Evolutionary conservation across 192 early-diverging fungal species (phyloP).

Genomic region (Coemansia sp.): DNA sequence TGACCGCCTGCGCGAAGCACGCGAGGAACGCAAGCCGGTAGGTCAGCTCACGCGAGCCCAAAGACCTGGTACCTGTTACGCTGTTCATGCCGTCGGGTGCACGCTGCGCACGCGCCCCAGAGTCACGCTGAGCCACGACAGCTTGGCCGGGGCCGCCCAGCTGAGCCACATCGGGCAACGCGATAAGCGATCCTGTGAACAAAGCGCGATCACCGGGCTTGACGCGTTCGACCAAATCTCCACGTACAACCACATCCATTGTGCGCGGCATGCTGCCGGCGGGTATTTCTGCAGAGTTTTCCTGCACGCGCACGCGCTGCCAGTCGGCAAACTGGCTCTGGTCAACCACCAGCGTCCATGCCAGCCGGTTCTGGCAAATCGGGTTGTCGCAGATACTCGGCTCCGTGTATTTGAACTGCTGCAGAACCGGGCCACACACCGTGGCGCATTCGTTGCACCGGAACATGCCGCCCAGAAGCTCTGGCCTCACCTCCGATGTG

Average conservation of each 20-base stretch:
- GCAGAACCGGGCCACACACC: constrained; percentile 82
- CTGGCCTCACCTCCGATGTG: constrained; percentile 95
- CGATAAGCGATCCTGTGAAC: constrained; percentile 88
- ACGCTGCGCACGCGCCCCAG: constrained; percentile 52
- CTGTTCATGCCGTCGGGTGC: constrained; percentile 64
- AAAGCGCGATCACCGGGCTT: constrained; percentile 94
- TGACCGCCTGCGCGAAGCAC: constrained; percentile 71
- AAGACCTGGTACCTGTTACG: constrained; percentile 79
- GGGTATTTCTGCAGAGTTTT: constrained; percentile 94
- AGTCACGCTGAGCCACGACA: constrained; percentile 62
- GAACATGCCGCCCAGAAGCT: constrained; percentile 90
- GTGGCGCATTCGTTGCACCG: constrained; percentile 82
- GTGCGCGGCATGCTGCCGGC: constrained; percentile 96
- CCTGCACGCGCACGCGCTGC: constrained; percentile 96
- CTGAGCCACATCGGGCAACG: constrained; percentile 87
- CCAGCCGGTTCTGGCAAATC: constrained; percentile 76
- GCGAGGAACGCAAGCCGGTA: constrained; percentile 91
- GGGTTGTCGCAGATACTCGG: constrained; percentile 82
- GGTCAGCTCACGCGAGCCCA: constrained; percentile 91
- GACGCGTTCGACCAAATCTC: constrained; percentile 89
- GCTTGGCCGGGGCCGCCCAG: constrained; percentile 72
- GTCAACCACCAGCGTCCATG: constrained; percentile 81
- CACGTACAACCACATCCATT: constrained; percentile 92
- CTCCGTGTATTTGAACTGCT: constrained; percentile 98
- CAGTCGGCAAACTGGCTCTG: constrained; percentile 92